Base-by-base conservation (phyloP, 495 filamentous ascomycete species). In the Aspergillus baeticus region DNA sequence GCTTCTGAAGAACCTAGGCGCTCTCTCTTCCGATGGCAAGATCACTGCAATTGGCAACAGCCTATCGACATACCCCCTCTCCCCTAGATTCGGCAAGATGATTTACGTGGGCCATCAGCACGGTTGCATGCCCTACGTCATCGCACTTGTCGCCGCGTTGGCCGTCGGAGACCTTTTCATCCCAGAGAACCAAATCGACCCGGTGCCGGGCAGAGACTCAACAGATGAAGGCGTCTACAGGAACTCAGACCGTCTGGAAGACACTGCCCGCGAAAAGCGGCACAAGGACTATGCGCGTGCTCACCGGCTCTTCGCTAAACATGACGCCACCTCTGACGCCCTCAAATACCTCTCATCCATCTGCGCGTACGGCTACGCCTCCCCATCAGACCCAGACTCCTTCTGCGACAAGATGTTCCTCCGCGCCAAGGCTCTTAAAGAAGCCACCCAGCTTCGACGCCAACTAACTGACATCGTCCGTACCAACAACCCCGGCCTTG, bases 11-110 rank as follows among this genome's bases (percentile, higher is more conserved):
- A 88, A 91, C 63, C 77, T 93, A 8, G 83, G 84, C 10, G 89
- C 87, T 5, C 75, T 90, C 23, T 81, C 83, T 10, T 65, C 80
- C 7, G 77, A 77, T 13, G 90, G 90, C n/a, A 83, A 88, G 62
- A 82, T 94, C 37, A 95, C 91, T 3, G 75, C 78, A 18, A 78
- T 89, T 14, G 95, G 95, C 6, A 80, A 80, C 15, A 84, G 89
- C 54, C 87, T 99, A 69, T 90, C 91, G 15, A 80, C 87, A 39
- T 97, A 95, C 66, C 95, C 95, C 5, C 77, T 98, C 20, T 89
- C 88, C 10, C 95, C 95, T 10, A 84, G 95, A 14, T 96, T 93
- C 67, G 85, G 92, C 6, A 88, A 93, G 49, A 97, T 98, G 72
- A 77, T 99, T 18, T 76, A 91, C 20, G 86, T 96, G 44, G 95